Evolutionary conservation across 2,329 filamentous ascomycete genomes (phyloP), one percentile per base, ranked within the genome.

Genomic region (Aspergillus versicolor): DNA sequence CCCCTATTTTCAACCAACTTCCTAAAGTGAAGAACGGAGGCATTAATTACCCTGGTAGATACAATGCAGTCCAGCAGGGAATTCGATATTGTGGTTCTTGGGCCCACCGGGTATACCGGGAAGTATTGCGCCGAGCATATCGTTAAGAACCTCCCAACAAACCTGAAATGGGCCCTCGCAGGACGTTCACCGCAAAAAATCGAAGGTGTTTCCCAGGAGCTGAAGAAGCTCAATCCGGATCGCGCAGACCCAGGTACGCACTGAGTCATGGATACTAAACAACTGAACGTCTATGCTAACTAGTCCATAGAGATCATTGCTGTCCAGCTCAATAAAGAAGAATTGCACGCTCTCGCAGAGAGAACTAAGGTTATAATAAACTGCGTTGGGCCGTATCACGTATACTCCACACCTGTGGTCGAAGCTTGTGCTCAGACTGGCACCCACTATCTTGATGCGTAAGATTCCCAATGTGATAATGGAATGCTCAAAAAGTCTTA

Each of bases 141-240:
- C 67, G 81, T 86, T 52, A 81, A 81, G 13, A 77, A 84, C 62
- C 79, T 91, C 1, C 89, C 92, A 0, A 90, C 88, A 17, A 84
- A 91, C 70, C 73, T 96, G 60, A 91, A 86, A 78, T 97, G 92
- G 92, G 92, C 91, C 13, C 80, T 97, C 54, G 90, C 91, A 45
- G 92, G 92, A 30, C 88, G 92, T 24, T 92, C 90, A n/a, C 78
- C 82, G 48, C 77, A 81, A 48, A 96, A 96, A 73, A 82, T 97
- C 4, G 82, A 88, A 63, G 75, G 77, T 41, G 74, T 97, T 11
- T 84, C 86, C 7, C 78, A 85, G 52, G 85, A 90, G 54, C 82
- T 92, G 70, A 85, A 86, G 65, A 70, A 76, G 56, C 67, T 89
- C 57, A 89, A 89, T 69, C 79, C 86, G 2, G 87, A 95, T 71